These are phyloP conservation scores for Entophlyctis helioformis DNA, from an alignment of 192 early-diverging fungal species.

Conservation along the genomic window DNA sequence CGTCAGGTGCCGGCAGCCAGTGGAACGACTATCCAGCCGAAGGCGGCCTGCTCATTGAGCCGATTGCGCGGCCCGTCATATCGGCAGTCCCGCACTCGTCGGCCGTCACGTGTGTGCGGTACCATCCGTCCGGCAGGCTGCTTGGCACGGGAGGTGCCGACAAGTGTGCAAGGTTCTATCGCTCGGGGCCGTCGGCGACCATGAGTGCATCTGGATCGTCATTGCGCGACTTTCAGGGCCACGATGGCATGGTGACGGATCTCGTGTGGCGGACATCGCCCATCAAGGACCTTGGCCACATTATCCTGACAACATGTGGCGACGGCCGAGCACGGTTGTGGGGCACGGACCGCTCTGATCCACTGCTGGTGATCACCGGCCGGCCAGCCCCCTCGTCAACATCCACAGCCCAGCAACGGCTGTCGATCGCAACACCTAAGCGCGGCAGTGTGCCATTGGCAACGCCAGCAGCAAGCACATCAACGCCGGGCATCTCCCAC, in stretches of 20 bases:
- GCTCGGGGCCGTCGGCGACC: background rate
- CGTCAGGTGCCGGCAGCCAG: background rate
- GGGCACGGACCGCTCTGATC: slow-evolving; percentile 4
- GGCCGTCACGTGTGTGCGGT: slow-evolving; percentile 11
- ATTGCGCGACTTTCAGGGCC: slow-evolving; percentile 10
- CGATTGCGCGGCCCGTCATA: background rate
- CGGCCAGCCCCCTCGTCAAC: too few relatives aligned
- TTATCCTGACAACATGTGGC: slow-evolving; percentile 9
- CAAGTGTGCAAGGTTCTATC: slow-evolving; percentile 8
- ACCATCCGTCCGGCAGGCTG: slow-evolving; percentile 3
- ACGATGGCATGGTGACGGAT: slow-evolving; percentile 9
- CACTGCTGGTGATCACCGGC: slow-evolving; percentile 7
- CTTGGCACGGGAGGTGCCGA: slow-evolving; percentile 13
- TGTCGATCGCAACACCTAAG: too few relatives aligned
- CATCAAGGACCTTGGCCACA: background rate
- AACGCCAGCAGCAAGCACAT: too few relatives aligned
- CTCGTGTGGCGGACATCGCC: slow-evolving; percentile 7
- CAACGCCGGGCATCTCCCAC: slow-evolving; percentile 5
- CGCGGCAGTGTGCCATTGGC: too few relatives aligned
- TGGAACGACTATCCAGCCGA: slow-evolving; percentile 2
- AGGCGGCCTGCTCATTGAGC: background rate
- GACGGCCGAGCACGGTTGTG: slow-evolving; percentile 13
- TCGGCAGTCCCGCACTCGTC: slow-evolving; percentile 8
- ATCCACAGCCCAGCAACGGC: too few relatives aligned
- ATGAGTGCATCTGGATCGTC: too few relatives aligned